These are phyloP conservation scores for Leccinum aurantiacum DNA, from an alignment of 768 basidiomycete species.

Conservation along the genomic window DNA sequence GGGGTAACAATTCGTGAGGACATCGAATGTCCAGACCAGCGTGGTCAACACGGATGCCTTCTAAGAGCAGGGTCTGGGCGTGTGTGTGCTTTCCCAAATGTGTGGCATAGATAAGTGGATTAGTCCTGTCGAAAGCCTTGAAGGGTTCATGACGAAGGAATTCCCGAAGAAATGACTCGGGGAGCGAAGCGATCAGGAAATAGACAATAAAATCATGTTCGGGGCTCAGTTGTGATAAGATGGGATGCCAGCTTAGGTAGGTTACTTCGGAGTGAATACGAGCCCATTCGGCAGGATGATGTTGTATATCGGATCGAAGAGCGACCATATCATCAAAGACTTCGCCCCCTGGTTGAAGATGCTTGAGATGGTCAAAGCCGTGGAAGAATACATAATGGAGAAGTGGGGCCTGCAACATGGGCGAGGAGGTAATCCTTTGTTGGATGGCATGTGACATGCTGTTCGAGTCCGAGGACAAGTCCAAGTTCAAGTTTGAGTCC, in stretches of 20 bases:
- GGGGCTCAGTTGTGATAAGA: not conserved
- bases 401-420: not conserved
- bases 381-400: not conserved
- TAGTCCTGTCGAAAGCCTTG: not conserved
- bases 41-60: not conserved
- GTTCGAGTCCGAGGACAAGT: not conserved
- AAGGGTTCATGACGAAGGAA: slow-evolving; percentile 3
- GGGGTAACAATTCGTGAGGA: not conserved
- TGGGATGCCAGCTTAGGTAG: not conserved
- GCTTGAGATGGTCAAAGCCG: not conserved
- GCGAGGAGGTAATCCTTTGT: not conserved
- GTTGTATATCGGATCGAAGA: not conserved
- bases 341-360: not conserved
- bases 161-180: not conserved
- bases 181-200: not conserved
- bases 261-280: not conserved
- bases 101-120: not conserved
- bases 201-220: not conserved
- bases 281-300: not conserved
- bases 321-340: not conserved
- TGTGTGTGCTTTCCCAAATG: not conserved
- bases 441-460: not conserved
- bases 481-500: not conserved
- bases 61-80: not conserved
- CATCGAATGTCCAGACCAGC: not conserved